These are phyloP conservation scores for Edaphochlamys debaryana DNA, from an alignment of 139 green algal genomes.

Conservation along the genomic window DNA sequence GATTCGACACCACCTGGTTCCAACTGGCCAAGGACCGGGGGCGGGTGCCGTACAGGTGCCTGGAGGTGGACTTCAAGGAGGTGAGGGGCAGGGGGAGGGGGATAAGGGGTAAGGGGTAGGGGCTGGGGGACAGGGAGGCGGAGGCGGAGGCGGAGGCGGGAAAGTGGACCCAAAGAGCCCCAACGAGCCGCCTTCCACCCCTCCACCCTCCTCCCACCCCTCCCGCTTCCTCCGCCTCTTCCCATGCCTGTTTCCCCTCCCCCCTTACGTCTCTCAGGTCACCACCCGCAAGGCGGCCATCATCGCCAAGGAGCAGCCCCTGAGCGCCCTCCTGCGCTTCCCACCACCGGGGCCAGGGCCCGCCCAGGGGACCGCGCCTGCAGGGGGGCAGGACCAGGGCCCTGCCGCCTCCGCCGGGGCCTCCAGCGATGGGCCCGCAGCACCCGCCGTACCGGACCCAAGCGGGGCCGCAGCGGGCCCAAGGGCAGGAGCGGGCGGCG, in stretches of 20 bases:
- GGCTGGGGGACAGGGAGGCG: too few relatives aligned
- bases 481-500: not conserved
- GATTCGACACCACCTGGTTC: constrained; percentile 91
- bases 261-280: constrained; percentile 36
- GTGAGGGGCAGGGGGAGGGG: not conserved
- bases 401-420: too few relatives aligned
- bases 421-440: too few relatives aligned
- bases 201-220: too few relatives aligned
- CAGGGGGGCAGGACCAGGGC: not conserved
- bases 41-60: constrained; percentile 50
- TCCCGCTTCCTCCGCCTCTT: too few relatives aligned
- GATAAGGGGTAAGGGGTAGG: too few relatives aligned
- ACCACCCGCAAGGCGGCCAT: constrained; percentile 60
- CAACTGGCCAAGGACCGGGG: constrained; percentile 56
- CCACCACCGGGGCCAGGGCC: too few relatives aligned
- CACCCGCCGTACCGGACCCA: too few relatives aligned
- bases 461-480: not conserved
- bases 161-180: too few relatives aligned
- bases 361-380: not conserved
- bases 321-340: constrained; percentile 31
- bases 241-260: too few relatives aligned
- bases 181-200: too few relatives aligned
- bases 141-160: not conserved
- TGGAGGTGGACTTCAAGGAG: constrained; percentile 86
- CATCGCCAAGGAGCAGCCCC: constrained; percentile 41